phyloP scores from a whole-genome alignment of 805 yeast genomes.

The Saccharomycopsis javanensis region DNA sequence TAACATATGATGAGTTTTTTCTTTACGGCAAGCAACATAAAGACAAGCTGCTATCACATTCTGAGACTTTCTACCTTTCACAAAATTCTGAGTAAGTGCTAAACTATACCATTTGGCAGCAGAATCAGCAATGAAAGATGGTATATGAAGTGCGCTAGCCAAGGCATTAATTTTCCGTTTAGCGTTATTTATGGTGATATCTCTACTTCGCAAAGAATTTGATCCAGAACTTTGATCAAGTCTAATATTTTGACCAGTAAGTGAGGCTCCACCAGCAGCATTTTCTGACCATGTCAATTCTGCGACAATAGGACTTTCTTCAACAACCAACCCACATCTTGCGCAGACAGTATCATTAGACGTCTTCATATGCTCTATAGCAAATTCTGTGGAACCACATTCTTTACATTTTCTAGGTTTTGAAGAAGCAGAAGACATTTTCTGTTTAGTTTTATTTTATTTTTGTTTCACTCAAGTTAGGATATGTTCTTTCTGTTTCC shows the following conservation, averaged over 20 bases:
- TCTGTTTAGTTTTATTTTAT: not conserved
- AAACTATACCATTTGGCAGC: conserved; percentile 84
- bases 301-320: conserved; percentile 89
- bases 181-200: conserved; percentile 82
- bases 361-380: conserved; percentile 43
- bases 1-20: conserved; percentile 86
- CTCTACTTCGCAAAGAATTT: conserved; percentile 73
- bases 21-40: conserved; percentile 88
- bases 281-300: conserved; percentile 94
- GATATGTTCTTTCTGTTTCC: too few species aligned
- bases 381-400: conserved; percentile 47
- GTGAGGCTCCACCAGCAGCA: conserved; percentile 88
- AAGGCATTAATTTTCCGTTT: conserved; percentile 67
- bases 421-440: not conserved
- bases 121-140: conserved; percentile 76
- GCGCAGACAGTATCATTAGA: conserved; percentile 75
- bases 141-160: conserved; percentile 68
- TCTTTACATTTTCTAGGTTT: conserved; percentile 27
- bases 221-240: conserved; percentile 60
- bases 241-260: conserved; percentile 91
- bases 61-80: conserved; percentile 94
- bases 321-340: conserved; percentile 77
- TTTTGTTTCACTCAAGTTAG: too few species aligned
- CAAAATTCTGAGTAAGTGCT: conserved; percentile 82
- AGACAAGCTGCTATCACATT: conserved; percentile 93